A percentile compares a stretch with the other conserved stretches of the same genome.
Conservation (phyloP, 345 rosid species). For the Orychophragmus violaceus region DNA sequence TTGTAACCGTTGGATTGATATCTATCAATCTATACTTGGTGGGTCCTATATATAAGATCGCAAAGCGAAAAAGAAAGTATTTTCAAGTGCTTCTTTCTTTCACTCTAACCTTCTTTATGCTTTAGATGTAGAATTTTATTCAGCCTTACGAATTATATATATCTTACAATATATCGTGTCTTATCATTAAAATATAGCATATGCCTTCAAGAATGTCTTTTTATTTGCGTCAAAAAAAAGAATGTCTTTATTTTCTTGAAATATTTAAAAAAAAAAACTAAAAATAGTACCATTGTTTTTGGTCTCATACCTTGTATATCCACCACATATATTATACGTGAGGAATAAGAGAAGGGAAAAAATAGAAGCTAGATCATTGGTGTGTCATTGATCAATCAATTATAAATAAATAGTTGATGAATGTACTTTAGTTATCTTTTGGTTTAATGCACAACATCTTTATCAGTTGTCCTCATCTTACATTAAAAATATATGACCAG, state of each 20-base stretch:
- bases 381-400: slow-evolving; percentile 17
- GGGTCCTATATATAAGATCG: slow-evolving; percentile 20
- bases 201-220: slow-evolving; percentile 10
- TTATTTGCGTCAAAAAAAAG: too few relatives aligned
- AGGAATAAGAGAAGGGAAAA: slow-evolving; percentile 8
- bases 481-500: slow-evolving; percentile 13
- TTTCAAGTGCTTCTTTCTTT: slow-evolving; percentile 15
- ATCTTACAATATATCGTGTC: slow-evolving; percentile 4
- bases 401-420: slow-evolving; percentile 19
- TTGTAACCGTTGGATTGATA: slow-evolving; percentile 18
- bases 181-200: not conserved
- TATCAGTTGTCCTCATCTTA: slow-evolving; percentile 21
- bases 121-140: slow-evolving; percentile 9
- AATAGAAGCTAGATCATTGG: slow-evolving; percentile 1
- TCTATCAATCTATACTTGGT: slow-evolving; percentile 4
- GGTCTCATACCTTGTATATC: slow-evolving; percentile 11
- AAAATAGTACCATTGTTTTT: slow-evolving; percentile 1
- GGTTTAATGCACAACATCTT: slow-evolving; percentile 15
- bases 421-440: slow-evolving; percentile 27
- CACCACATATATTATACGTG: slow-evolving; percentile 5
- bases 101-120: slow-evolving; percentile 1
- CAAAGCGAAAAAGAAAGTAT: not conserved
- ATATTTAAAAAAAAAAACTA: not conserved
- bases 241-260: slow-evolving; percentile 15
- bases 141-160: not conserved